These are phyloP conservation scores for Lachnellula arida DNA, from an alignment of 2,329 filamentous ascomycete species.

Conservation along the genomic window DNA sequence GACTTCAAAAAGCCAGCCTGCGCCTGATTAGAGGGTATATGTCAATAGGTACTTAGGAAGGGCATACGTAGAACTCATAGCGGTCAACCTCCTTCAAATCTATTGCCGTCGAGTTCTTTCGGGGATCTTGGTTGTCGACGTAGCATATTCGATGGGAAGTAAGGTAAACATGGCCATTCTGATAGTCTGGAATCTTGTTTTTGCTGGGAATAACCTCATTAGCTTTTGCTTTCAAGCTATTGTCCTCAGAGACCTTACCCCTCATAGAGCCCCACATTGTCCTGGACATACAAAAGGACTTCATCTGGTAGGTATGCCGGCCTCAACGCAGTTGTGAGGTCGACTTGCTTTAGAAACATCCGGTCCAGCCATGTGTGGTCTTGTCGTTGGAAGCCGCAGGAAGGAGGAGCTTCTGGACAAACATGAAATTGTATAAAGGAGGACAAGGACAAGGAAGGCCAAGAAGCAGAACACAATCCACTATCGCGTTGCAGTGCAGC, in stretches of 20 bases:
- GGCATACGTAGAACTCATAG: conserved; percentile 76
- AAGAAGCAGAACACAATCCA: not conserved
- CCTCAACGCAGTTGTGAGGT: conserved; percentile 93
- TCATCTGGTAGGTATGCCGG: conserved; percentile 91
- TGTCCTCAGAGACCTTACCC: conserved; percentile 56
- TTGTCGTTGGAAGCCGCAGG: not conserved
- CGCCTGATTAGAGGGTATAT: conserved; percentile 18
- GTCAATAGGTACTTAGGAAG: not conserved
- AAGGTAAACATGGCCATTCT: conserved; percentile 93
- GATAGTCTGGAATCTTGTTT: conserved; percentile 88
- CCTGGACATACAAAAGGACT: conserved; percentile 91
- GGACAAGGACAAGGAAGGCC: not conserved
- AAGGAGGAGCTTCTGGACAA: not conserved
- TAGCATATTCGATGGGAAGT: conserved; percentile 96
- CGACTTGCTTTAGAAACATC: conserved; percentile 96
- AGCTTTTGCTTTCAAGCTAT: not conserved
- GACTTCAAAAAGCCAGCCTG: conserved; percentile 91
- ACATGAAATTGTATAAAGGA: not conserved
- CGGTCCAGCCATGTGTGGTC: conserved; percentile 50
- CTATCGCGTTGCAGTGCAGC: not conserved
- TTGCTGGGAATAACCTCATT: conserved; percentile 53
- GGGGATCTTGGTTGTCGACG: conserved; percentile 81
- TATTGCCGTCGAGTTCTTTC: conserved; percentile 77
- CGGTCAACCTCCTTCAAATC: conserved; percentile 89
- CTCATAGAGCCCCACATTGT: conserved; percentile 95